These are phyloP conservation scores for Bretschneidera sinensis DNA, from an alignment of 345 rosid species.

Conservation along the genomic window DNA sequence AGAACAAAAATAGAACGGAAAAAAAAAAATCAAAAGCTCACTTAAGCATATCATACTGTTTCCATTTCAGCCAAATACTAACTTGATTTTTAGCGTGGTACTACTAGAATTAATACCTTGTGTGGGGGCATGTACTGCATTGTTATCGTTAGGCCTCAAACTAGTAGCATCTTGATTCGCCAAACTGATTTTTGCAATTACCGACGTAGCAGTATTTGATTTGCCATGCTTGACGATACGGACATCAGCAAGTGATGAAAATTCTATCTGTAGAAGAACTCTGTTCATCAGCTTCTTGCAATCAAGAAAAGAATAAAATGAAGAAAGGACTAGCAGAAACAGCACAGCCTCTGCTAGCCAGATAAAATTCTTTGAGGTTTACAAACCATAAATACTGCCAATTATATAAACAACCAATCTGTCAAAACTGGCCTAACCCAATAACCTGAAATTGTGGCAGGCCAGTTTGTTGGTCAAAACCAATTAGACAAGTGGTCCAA, in stretches of 20 bases:
- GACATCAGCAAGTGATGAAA: conserved; percentile 65
- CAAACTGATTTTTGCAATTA: conserved; percentile 16
- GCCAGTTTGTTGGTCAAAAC: too few species aligned
- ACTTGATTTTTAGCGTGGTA: background rate
- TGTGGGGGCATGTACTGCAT: conserved; percentile 24
- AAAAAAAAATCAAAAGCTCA: background rate
- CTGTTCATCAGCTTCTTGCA: conserved; percentile 11
- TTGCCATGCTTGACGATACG: conserved; percentile 42
- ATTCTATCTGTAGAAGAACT: conserved; percentile 60
- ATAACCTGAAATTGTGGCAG: too few species aligned
- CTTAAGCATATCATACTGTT: background rate
- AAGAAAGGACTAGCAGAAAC: too few species aligned
- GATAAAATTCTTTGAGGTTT: too few species aligned
- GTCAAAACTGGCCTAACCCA: too few species aligned
- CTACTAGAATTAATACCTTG: conserved; percentile 43
- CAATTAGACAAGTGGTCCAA: too few species aligned
- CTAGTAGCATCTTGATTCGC: conserved; percentile 22
- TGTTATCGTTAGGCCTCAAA: conserved; percentile 16
- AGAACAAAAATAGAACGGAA: background rate
- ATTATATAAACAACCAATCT: too few species aligned
- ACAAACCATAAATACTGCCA: too few species aligned
- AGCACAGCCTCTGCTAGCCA: too few species aligned
- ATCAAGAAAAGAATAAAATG: background rate
- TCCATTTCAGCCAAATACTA: background rate
- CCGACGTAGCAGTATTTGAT: conserved; percentile 20